Conservation (phyloP, 306 rosid species). For the Rosa persica region DNA sequence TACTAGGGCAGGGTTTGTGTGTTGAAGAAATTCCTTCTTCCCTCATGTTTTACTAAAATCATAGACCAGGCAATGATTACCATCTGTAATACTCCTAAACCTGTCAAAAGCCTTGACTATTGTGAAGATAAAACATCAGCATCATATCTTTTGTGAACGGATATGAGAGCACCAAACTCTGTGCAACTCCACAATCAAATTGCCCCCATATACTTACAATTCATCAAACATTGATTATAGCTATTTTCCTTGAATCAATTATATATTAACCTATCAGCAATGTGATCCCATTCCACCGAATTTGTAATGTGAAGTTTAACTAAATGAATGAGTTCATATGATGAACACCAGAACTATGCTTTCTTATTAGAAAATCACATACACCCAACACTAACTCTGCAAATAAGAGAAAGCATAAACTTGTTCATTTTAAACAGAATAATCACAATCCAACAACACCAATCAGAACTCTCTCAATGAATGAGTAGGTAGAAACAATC, state of each 20-base stretch:
- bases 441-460: background rate
- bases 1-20: background rate
- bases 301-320: background rate
- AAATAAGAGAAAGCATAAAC: background rate
- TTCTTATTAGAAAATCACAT: background rate
- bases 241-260: background rate
- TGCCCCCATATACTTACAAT: background rate
- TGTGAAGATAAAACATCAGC: background rate
- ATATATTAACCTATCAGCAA: background rate
- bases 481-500: background rate
- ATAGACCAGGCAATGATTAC: background rate
- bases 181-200: background rate
- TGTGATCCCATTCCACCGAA: too few species aligned
- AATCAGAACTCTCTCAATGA: background rate
- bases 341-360: background rate
- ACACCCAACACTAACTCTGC: background rate
- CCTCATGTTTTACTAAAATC: background rate
- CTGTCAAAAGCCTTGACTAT: background rate
- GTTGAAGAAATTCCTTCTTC: background rate
- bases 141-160: too few species aligned
- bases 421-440: too few species aligned
- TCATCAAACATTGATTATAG: background rate
- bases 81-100: background rate
- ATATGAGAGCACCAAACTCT: background rate
- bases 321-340: background rate